Evolutionary conservation across 345 rosid genomes (phyloP), one percentile per base, ranked within the genome.

Genomic region (Salix udensis): DNA sequence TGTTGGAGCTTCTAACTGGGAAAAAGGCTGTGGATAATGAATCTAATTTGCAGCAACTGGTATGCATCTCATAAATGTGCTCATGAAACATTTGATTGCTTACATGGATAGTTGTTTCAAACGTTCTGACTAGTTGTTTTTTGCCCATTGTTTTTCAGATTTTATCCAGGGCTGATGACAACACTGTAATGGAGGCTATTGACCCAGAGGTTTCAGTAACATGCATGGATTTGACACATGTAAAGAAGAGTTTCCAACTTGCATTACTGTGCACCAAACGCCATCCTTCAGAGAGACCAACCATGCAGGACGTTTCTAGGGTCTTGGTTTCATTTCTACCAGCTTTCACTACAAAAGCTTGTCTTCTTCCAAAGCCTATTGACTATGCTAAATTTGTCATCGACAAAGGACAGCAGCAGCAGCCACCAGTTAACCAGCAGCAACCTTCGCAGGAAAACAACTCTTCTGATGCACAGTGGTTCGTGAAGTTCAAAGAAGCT

Each of bases 11-110:
- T 77, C 84, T 96, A 68, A 96, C 99, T 0, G 99, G 99, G 74
- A 96, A 91, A 84, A 96, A 93, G 72, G 97, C 99, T 36, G 99
- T 96, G 64, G 98, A 96, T 72, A 85, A 92, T 5, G 98, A 96
- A 39, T 87, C 93, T 19, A 96, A 92, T 84, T 84, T 96, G 87
- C 99, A 90, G 76, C 99, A 96, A 80, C 82, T 92, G 94, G 99
- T 96, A 88, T 30, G 76, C 12, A 44, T 48, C 16, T 7, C 24
- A 28, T 11, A 31, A 1, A 18, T 53, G 26, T 34, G 23, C 28
- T 31, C 5, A n/a, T 12, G 4, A 31, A 31, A 10, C 34, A 18
- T 60, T 61, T 9, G 2, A 36, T 48, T 15, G 2, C 60, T 46
- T 24, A 21, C 16, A 16, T 37, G 44, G 42, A 10, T 37, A 10